Conservation (phyloP, 257 asterid genomes). For the Jacaranda mimosifolia region DNA sequence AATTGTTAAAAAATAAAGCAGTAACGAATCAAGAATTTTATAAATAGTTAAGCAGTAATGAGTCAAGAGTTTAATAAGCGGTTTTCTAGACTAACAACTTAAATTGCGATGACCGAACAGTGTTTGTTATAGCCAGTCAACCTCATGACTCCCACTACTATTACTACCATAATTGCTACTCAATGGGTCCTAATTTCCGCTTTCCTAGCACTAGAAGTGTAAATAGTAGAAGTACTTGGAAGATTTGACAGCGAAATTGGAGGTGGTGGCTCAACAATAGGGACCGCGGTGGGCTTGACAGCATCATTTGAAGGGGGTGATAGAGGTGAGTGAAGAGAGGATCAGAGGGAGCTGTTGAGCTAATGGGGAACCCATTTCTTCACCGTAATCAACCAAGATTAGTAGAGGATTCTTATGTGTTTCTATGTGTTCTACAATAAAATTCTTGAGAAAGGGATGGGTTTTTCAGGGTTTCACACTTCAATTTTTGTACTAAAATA, state of each 20-base stretch:
- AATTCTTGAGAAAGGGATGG: too few species aligned
- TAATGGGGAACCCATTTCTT: slow-evolving; percentile 75
- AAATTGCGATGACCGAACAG: too few species aligned
- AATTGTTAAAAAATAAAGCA: too few species aligned
- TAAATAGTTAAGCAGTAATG: too few species aligned
- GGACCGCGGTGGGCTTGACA: slow-evolving; percentile 37
- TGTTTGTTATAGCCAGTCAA: too few species aligned
- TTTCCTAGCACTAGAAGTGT: slow-evolving; percentile 35
- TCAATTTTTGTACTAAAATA: too few species aligned
- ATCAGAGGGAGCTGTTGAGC: slow-evolving; percentile 87
- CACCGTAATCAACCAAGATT: slow-evolving; percentile 43
- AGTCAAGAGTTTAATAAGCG: too few species aligned
- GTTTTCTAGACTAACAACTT: too few species aligned
- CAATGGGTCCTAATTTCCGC: slow-evolving; percentile 73
- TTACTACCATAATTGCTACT: slow-evolving; percentile 42
- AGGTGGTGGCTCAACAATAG: slow-evolving; percentile 50
- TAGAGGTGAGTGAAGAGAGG: slow-evolving; percentile 51
- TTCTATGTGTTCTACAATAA: too few species aligned
- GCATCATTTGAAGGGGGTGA: slow-evolving; percentile 41
- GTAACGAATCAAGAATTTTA: too few species aligned
- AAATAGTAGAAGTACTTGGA: slow-evolving; percentile 38
- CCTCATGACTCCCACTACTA: too few species aligned
- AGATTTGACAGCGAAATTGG: slow-evolving; percentile 45
- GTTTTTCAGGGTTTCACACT: too few species aligned
- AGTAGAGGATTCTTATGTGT: slow-evolving; percentile 11